A percentile compares a stretch with the other conserved stretches of the same genome.
Evolutionary conservation across 192 early-diverging fungal species (phyloP).

Genomic region (Podila horticola): DNA sequence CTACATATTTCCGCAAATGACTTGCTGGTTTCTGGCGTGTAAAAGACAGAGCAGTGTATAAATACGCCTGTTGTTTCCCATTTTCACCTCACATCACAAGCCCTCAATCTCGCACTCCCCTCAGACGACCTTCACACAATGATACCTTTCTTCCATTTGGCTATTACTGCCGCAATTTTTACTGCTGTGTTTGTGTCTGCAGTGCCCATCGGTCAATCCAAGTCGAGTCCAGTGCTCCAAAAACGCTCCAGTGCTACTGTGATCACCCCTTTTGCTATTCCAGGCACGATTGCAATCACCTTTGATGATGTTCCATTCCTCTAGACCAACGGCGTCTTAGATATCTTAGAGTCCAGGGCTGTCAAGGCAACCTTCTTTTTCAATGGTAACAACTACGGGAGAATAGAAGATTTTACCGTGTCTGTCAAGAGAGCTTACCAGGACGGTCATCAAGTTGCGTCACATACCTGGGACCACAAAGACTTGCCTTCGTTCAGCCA

Average conservation of each 20-base stretch:
- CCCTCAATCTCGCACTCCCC: neutral
- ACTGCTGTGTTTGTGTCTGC: neutral
- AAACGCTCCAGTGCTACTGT: neutral
- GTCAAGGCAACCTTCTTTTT: constrained; percentile 49
- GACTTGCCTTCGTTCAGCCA: constrained; percentile 23
- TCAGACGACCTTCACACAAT: neutral
- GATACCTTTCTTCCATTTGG: neutral
- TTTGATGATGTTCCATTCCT: constrained; percentile 31
- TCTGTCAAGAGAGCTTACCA: constrained; percentile 53
- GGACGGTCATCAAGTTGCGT: constrained; percentile 67
- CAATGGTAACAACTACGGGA: constrained; percentile 24
- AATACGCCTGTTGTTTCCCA: no score
- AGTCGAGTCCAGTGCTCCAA: constrained; percentile 1
- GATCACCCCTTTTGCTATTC: constrained; percentile 40
- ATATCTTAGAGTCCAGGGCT: constrained; percentile 3
- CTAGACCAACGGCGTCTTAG: constrained; percentile 19
- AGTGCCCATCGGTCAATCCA: neutral
- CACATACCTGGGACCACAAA: constrained; percentile 57
- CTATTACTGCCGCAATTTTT: neutral
- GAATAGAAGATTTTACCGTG: constrained; percentile 19
- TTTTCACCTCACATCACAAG: neutral
- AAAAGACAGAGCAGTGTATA: no score
- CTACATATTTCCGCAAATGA: no score
- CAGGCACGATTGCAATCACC: constrained; percentile 52
- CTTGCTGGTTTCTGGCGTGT: no score